phyloP scores from a whole-genome alignment of 768 basidiomycete species.

The Mycena polygramma region DNA sequence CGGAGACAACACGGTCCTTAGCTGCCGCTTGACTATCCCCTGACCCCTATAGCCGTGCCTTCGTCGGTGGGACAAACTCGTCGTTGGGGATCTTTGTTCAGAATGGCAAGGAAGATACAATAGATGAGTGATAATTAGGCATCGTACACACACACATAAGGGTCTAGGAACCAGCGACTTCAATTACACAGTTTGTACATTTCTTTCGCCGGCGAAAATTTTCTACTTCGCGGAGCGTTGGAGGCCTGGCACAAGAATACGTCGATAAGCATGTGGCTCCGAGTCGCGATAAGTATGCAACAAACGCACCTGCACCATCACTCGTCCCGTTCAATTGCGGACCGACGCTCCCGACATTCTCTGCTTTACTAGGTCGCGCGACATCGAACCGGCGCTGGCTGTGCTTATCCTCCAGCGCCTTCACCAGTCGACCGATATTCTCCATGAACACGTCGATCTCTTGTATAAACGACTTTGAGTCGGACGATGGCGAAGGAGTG shows the following conservation, averaged over 20 bases:
- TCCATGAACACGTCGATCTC: slow-evolving; percentile 37
- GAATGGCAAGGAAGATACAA: not conserved
- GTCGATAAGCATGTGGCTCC: not conserved
- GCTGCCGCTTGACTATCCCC: too few species aligned
- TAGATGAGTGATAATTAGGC: slow-evolving; percentile 24
- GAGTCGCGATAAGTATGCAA: not conserved
- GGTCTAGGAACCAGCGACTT: not conserved
- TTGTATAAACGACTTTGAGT: slow-evolving; percentile 17
- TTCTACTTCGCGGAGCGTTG: slow-evolving; percentile 1
- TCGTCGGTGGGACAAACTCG: too few species aligned
- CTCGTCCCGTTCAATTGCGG: not conserved
- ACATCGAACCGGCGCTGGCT: slow-evolving; percentile 25
- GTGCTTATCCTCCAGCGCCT: slow-evolving; percentile 33
- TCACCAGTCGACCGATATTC: slow-evolving; percentile 30
- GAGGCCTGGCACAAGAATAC: not conserved
- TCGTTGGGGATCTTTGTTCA: too few species aligned
- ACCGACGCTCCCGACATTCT: not conserved
- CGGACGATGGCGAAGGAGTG: slow-evolving; percentile 10
- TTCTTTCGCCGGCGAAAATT: slow-evolving; percentile 17
- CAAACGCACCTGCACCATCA: not conserved
- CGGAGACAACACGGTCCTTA: too few species aligned
- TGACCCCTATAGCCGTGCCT: not conserved
- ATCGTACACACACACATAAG: not conserved
- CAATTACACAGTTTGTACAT: slow-evolving; percentile 21
- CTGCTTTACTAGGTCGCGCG: not conserved